Conservation (phyloP, 2,329 filamentous ascomycete genomes). For the Aspergillus felis region DNA sequence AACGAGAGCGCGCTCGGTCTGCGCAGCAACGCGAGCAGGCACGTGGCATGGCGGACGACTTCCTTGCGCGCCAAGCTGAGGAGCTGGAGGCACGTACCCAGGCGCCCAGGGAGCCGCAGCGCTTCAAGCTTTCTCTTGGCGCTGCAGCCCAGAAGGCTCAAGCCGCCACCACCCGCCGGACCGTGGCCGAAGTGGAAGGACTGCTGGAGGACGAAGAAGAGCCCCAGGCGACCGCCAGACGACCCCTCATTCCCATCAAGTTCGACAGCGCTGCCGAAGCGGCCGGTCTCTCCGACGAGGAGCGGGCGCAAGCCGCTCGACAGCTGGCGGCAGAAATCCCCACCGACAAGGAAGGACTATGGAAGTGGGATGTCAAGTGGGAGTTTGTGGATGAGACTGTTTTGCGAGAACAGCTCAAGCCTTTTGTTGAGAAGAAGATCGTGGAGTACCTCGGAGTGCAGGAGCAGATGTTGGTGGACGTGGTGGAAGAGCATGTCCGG, state of each 20-base stretch:
- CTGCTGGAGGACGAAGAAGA: slow-evolving; percentile 94
- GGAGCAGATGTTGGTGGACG: slow-evolving; percentile 90
- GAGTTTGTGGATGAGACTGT: slow-evolving; percentile 78
- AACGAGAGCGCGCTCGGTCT: slow-evolving; percentile 67
- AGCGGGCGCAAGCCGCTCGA: slow-evolving; percentile 75
- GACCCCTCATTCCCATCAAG: slow-evolving; percentile 76
- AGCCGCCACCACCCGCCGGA: slow-evolving; percentile 62
- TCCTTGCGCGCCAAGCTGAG: slow-evolving; percentile 77
- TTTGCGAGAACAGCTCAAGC: slow-evolving; percentile 79
- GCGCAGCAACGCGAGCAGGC: slow-evolving; percentile 72
- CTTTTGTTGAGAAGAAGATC: slow-evolving; percentile 97
- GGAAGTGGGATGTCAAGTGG: slow-evolving; percentile 93
- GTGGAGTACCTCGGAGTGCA: slow-evolving; percentile 95
- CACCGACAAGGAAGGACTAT: slow-evolving; percentile 77
- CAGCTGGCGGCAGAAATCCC: slow-evolving; percentile 88
- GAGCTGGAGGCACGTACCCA: slow-evolving; percentile 58
- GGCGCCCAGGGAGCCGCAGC: slow-evolving; percentile 57
- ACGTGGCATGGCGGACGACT: slow-evolving; percentile 80
- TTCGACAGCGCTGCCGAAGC: slow-evolving; percentile 68
- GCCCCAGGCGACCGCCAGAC: slow-evolving; percentile 62
- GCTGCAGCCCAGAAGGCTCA: slow-evolving; percentile 75
- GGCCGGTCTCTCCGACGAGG: slow-evolving; percentile 74
- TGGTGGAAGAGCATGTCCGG: slow-evolving; percentile 82
- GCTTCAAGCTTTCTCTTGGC: slow-evolving; percentile 89
- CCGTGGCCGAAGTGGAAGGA: slow-evolving; percentile 89